A percentile compares a stretch with the other conserved stretches of the same genome.
These are phyloP conservation scores for Candida silvatica DNA, from an alignment of 805 yeast species.

Conservation along the genomic window DNA sequence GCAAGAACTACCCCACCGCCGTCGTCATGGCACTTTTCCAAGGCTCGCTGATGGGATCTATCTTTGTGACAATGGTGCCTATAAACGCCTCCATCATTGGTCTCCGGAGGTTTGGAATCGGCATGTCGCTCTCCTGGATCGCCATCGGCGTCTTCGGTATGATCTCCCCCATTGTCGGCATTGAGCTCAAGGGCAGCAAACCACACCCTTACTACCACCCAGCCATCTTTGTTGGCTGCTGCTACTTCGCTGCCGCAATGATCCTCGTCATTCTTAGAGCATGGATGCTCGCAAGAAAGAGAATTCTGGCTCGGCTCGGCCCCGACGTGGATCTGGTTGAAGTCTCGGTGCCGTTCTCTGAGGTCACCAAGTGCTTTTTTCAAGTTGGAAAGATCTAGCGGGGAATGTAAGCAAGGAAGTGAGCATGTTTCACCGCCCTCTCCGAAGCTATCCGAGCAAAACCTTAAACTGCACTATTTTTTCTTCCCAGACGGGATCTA, in stretches of 20 bases:
- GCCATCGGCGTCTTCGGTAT: conserved; percentile 40
- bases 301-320: no score
- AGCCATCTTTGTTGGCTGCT: conserved; percentile 50
- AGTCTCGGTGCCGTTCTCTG: no score
- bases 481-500: no score
- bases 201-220: conserved; percentile 37
- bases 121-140: conserved; percentile 40
- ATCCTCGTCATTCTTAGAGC: conserved; percentile 40
- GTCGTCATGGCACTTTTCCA: conserved; percentile 40
- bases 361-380: no score
- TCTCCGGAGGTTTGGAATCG: conserved; percentile 39
- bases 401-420: no score
- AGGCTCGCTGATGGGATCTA: conserved; percentile 54
- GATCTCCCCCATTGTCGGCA: conserved; percentile 56
- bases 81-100: conserved; percentile 46
- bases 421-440: no score
- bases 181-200: conserved; percentile 30
- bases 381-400: no score
- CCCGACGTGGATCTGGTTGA: no score
- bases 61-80: conserved; percentile 49
- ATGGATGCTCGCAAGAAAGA: conserved; percentile 45
- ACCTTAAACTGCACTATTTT: no score
- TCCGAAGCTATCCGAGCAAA: no score
- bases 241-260: conserved; percentile 38
- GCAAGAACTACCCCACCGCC: conserved; percentile 47